Evolutionary conservation across 768 basidiomycete species (phyloP), one percentile per base, ranked within the genome.

Genomic region (Suillus placidus): DNA sequence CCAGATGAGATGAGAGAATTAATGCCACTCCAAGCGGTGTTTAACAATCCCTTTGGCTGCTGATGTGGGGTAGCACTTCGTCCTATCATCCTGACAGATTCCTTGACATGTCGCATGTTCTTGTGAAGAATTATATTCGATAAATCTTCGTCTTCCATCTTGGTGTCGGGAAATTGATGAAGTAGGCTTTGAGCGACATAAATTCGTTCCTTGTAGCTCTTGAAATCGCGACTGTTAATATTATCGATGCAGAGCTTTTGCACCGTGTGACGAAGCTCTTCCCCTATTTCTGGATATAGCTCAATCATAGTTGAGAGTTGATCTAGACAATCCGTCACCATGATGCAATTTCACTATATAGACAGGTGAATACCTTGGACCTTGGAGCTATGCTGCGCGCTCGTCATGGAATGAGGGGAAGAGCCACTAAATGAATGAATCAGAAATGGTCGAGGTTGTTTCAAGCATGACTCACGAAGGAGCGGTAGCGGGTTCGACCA

Each of bases 151-250:
- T 10, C 51, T 60, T 8, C 18, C 13, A 63, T 32, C 26, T 66
- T 61, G 3, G 68, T 9, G 9, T 60, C 52, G 1, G 55, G 32
- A 6, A 67, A n/a, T 8, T 65, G 55, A 0, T 49, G 12, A 6
- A 0, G 0, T 1, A 76, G 23, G 20, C 56, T 64, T 34, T 66
- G 67, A 35, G 68, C 64, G 2, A 68, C 4, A 26, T 47, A 34
- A 18, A 76, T 56, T 10, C 64, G 72, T 0, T 69, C 45, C 61
- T 76, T 76, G 16, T 47, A 32, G 7, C 0, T 0, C 38, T 13
- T 61, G 60, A 69, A 72, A 0, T 71, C 70, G 1, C 0, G 12
- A 23, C 66, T 20, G 3, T 23, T 1, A 6, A 76, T 72, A 0
- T 30, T 35, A 3, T 1, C 32, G 8, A 38, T 23, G 14, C 68